Conservation (phyloP, 257 asterid species). For the Knoxia roxburghii region DNA sequence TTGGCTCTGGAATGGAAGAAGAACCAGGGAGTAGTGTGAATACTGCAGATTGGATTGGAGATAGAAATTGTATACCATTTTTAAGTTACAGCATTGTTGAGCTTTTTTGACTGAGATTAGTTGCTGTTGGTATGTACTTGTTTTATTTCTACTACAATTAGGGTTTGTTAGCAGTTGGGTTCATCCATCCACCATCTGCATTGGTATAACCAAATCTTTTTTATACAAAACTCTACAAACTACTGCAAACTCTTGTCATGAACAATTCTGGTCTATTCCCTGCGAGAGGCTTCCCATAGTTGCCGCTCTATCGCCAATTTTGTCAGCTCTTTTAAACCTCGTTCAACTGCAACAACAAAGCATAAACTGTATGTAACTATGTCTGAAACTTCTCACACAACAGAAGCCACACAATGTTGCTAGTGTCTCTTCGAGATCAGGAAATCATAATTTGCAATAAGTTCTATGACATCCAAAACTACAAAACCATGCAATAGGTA, state of each 20-base stretch:
- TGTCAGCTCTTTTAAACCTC: conserved; percentile 73
- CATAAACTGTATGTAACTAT: neutral
- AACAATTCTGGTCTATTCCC: conserved; percentile 48
- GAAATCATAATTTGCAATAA: neutral
- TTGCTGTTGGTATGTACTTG: too few species aligned
- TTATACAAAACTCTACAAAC: conserved; percentile 9
- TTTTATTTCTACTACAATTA: too few species aligned
- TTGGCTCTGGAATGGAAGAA: neutral
- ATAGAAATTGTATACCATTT: neutral
- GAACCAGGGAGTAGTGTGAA: too few species aligned
- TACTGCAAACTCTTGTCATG: conserved; percentile 6
- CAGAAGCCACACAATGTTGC: neutral
- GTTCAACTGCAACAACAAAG: conserved; percentile 59
- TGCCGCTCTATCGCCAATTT: conserved; percentile 74
- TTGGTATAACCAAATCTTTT: neutral
- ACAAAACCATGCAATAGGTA: too few species aligned
- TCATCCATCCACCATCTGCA: too few species aligned
- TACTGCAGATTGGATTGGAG: neutral
- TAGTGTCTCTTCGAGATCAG: neutral
- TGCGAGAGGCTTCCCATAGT: conserved; percentile 95
- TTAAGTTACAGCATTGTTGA: neutral
- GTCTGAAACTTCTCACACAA: neutral
- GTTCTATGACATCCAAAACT: neutral
- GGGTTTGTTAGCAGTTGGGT: too few species aligned
- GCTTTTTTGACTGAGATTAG: too few species aligned